Base-by-base conservation (phyloP, 192 early-diverging fungal species). In the Linderina pennispora region DNA sequence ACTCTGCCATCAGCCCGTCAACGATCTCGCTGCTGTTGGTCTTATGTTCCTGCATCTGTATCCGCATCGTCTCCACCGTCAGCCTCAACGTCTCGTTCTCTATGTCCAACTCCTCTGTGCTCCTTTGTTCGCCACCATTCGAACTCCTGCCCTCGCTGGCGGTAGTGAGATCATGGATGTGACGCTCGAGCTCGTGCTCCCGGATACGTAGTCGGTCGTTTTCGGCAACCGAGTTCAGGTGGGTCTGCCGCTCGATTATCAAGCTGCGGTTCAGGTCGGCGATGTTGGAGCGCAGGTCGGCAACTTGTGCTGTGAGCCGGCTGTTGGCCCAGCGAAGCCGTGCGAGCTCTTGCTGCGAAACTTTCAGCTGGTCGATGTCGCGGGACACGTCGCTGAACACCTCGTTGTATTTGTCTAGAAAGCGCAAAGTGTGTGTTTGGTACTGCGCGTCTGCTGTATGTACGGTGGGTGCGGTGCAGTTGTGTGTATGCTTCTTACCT, bases 41-140 rank as follows among this genome's bases (percentile, higher is more conserved):
- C 37, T 61, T 61, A 45, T 73, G 69, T 44, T 73, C 69, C 36
- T 65, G 58, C 4, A 65, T 53, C 50, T 73, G 69, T 19, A 73
- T 73, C 35, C 69, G 69, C 62, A 73, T 73, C 3, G 63, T 73
- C 45, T 73, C 69, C 31, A 73, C 58, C 8, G 62, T 50, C 16
- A 73, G 53, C 42, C 62, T 48, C 1, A 73, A 36, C 22, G 69
- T 61, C 33, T 73, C 62, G 43, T 65, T 65, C 21, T 73, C 69
- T 25, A 73, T 61, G 21, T 60, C 54, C n/a, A 73, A 49, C 25
- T 58, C 55, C 13, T 48, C 52, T 13, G 20, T 40, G 21, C n/a
- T 40, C 45, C n/a, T n/a, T n/a, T n/a, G n/a, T n/a, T n/a, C n/a
- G n/a, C n/a, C n/a, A n/a, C n/a, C n/a, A n/a, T n/a, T n/a, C n/a